Evolutionary conservation across 73 alveolate species (phyloP), one percentile per base, ranked within the genome.

Genomic region (Blepharisma japonicum): DNA sequence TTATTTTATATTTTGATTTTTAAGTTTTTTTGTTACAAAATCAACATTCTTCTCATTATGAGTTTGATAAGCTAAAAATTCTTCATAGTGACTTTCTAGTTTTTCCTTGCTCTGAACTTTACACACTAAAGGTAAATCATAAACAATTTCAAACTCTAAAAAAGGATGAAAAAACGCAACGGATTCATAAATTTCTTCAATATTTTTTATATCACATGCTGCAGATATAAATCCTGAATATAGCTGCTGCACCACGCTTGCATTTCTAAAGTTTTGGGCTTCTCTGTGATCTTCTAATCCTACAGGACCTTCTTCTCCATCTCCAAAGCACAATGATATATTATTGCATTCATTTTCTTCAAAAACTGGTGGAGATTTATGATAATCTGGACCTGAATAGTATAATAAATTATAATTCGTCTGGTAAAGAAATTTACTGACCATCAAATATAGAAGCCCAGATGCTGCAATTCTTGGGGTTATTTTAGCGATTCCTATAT

Each of bases 51-150:
- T 71, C 50, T 71, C 68, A 56, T 82, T 82, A 38, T 82, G 89
- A 9, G 89, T 82, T 55, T 82, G 77, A 78, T 68, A 77, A 38
- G 87, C 51, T 20, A 82, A 71, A 79, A 82, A 82, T 39, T 82
- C 83, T 81, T 82, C 89, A 56, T 82, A 82, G 9, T 80, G 86
- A 18, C 56, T 70, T 70, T 82, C 85, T 23, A 82, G 54, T 54
- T 82, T 77, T 38, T 51, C 55, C 51, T 78, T 81, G 54, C 88
- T 78, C n/a, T 56, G 71, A 6, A 66, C 20, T 55, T 46, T 81
- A 45, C 79, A 25, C 6, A 81, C 68, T 46, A 71, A 27, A 23
- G 18, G 45, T 49, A 81, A 81, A 47, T 81, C 74, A 45, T 68
- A 71, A 42, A 68, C 77, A 81, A 55, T 54, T 7, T 71, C 87